phyloP scores from a whole-genome alignment of 306 rosid genomes.

The Carpinus fangiana region DNA sequence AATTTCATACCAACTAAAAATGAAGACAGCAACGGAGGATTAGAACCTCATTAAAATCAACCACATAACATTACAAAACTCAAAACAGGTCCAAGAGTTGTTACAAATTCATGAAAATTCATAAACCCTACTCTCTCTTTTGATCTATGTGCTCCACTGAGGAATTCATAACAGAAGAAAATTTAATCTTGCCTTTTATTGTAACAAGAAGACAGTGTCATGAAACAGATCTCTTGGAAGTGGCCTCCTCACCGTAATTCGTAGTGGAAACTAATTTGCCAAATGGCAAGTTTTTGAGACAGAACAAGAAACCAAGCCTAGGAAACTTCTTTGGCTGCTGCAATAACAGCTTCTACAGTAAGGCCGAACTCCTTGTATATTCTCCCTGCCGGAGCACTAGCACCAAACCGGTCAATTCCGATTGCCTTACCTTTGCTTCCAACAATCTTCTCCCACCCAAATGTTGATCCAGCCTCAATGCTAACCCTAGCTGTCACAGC shows the following conservation, averaged over 20 bases:
- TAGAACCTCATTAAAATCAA: conserved; percentile 39
- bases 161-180: conserved; percentile 39
- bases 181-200: conserved; percentile 49
- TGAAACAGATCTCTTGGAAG: conserved; percentile 35
- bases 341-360: conserved; percentile 90
- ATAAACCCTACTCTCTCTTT: conserved; percentile 44
- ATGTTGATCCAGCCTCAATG: conserved; percentile 94
- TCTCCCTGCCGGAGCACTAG: conserved; percentile 94
- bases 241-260: conserved; percentile 32
- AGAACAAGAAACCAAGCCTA: conserved; percentile 30
- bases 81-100: conserved; percentile 43
- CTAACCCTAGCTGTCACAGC: conserved; percentile 94
- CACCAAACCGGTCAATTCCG: conserved; percentile 90
- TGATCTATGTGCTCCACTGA: conserved; percentile 40
- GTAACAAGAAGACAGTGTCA: conserved; percentile 32
- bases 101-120: conserved; percentile 48
- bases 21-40: conserved; percentile 1
- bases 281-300: background rate
- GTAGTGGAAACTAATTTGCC: conserved; percentile 32
- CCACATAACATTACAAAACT: conserved; percentile 39
- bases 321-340: conserved; percentile 70
- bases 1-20: background rate
- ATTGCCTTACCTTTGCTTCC: conserved; percentile 89
- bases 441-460: conserved; percentile 87
- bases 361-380: conserved; percentile 90